phyloP scores from a whole-genome alignment of 1,139 yeast genomes.

The Zygotorulaspora mrakii region DNA sequence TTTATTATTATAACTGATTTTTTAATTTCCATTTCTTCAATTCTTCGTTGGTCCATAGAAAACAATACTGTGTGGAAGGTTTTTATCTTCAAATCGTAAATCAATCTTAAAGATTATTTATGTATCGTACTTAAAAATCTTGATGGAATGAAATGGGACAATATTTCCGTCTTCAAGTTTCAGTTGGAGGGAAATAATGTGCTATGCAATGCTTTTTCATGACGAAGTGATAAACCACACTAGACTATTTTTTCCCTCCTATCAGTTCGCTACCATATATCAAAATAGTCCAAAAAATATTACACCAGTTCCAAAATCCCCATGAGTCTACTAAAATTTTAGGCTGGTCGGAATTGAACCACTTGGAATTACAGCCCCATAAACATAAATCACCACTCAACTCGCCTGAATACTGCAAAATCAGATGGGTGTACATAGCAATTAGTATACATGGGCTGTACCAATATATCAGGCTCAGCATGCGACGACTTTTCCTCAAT shows the following conservation, averaged over 20 bases:
- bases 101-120: constrained; percentile 2
- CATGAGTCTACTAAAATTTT: constrained; percentile 63
- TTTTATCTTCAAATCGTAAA: constrained; percentile 8
- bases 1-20: constrained; percentile 21
- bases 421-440: constrained; percentile 89
- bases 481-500: constrained; percentile 37
- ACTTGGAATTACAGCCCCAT: constrained; percentile 48
- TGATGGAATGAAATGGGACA: neutral
- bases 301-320: constrained; percentile 97
- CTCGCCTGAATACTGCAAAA: constrained; percentile 84
- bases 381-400: constrained; percentile 54
- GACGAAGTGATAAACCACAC: neutral
- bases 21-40: constrained; percentile 2
- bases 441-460: constrained; percentile 91
- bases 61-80: neutral
- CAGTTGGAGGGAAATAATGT: neutral
- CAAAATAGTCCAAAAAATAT: constrained; percentile 74
- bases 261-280: constrained; percentile 75
- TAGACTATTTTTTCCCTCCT: constrained; percentile 28
- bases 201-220: neutral
- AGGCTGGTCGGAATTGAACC: constrained; percentile 19
- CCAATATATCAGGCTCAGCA: constrained; percentile 66
- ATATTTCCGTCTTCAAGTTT: neutral
- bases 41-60: constrained; percentile 2
- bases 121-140: constrained; percentile 1